Evolutionary conservation across 148 eudicot species (phyloP), one percentile per base, ranked within the genome.

Genomic region (Vaccinium corymbosum): DNA sequence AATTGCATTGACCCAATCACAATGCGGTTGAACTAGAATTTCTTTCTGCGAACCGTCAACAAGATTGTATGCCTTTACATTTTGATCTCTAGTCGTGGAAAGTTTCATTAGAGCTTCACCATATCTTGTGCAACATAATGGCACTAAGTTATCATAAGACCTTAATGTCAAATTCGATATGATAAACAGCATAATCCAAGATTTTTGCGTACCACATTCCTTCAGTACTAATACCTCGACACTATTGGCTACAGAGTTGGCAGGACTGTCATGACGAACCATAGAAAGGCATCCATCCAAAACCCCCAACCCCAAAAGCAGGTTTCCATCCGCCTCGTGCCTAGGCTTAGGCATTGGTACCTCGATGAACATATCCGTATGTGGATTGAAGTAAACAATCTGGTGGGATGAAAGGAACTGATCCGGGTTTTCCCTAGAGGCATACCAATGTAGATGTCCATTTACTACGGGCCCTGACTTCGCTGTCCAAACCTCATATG

Each of bases 291-390:
- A 55, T 55, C 66, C 81, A 32, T 79, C 48, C 22, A 53, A 19
- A 32, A 56, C 81, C 13, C 70, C 81, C 42, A 79, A 29, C 29
- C 81, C 68, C 1, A 46, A 46, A 27, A 79, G 4, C 11, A 16
- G 17, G 27, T 79, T 19, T 32, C 59, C 20, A 14, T 29, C 70
- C 1, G 19, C 3, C 7, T 7, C n/a, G 4, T 14, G 13, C n/a
- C 7, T 56, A 3, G 46, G 61, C 42, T 79, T 13, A 32, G 81
- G 81, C 70, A 53, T 79, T 56, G 81, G 81, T 79, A 56, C 61
- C 61, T 79, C 4, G 8, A 1, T 13, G 20, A 29, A 79, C 20
- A 3, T 6, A 79, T 56, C 35, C 22, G 2, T 29, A 3, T 4
- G 19, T 42, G 62, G 68, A 79, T 79, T 16, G 42, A 79, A 79